phyloP scores from a whole-genome alignment of 2,329 filamentous ascomycete species.

The Penicillium vulpinum region DNA sequence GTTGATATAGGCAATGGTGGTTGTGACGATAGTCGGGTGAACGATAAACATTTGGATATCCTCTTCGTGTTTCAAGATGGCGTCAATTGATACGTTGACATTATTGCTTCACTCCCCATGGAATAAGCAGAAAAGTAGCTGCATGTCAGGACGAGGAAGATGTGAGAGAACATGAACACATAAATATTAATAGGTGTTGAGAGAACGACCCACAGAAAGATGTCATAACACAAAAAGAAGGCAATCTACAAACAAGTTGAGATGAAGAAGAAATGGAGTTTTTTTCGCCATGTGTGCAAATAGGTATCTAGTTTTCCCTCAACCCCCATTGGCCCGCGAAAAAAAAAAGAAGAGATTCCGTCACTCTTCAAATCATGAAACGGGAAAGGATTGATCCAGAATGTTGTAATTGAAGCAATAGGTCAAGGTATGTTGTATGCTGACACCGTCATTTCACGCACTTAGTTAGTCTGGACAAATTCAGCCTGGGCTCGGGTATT shows the following conservation, averaged over 20 bases:
- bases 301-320: slow-evolving; percentile 37
- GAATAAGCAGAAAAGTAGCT: not conserved
- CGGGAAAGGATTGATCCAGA: slow-evolving; percentile 1
- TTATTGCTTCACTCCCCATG: not conserved
- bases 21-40: slow-evolving; percentile 1
- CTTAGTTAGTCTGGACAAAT: slow-evolving; percentile 27
- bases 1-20: slow-evolving; percentile 2
- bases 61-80: not conserved
- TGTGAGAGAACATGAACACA: not conserved
- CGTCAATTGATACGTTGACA: not conserved
- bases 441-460: not conserved
- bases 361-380: slow-evolving; percentile 31
- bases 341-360: slow-evolving; percentile 27
- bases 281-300: slow-evolving; percentile 12
- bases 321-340: slow-evolving; percentile 2
- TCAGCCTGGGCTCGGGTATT: slow-evolving; percentile 44
- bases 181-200: not conserved
- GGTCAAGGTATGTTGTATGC: not conserved
- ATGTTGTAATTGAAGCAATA: not conserved
- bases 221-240: not conserved
- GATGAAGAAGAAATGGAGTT: not conserved
- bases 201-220: not conserved
- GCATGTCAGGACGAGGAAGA: not conserved
- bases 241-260: not conserved
- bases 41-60: no score